Base-by-base conservation (phyloP, 2,329 filamentous ascomycete genomes). In the Alternaria dauci region DNA sequence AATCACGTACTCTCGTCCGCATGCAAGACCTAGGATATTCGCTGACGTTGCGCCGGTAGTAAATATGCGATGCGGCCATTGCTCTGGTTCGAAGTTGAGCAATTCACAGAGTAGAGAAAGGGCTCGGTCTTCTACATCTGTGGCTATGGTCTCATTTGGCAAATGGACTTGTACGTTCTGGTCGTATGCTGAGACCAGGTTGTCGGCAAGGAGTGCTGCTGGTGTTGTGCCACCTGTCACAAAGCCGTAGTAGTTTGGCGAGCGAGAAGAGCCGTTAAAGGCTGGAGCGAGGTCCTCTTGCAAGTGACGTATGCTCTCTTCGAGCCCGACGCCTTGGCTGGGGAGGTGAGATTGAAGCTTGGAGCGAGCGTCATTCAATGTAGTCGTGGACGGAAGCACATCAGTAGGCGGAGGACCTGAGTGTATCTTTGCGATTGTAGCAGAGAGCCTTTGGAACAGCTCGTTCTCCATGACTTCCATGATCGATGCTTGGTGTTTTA, bases 81-180 rank as follows among this genome's bases (percentile, higher is more conserved):
- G 68, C 0, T 74, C 72, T 0, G 79, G 78, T 2, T 85, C 83
- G 0, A 97, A 81, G 1, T 82, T 78, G 20, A 97, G 80, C 3
- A 97, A 77, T 39, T 89, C 84, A 48, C 87, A 81, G 5, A 97
- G 79, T 81, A 96, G 87, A 18, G 82, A 79, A 53, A 97, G 79
- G 0, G 94, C 88, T 14, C 84, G 83, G 63, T 90, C 88, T 77
- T 97, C 94, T 9, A 97, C 85, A 25, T 88, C 86, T 0, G 93
- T 96, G 20, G 88, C 86, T 30, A 94, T 84, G 0, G 88, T 91
- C 76, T 97, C 91, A 20, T 83, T 81, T 0, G 92, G 89, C 1
- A 97, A 82, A 76, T 97, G 93, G 1, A 96, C 91, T 59, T 89
- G 86, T 5, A 93, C 89, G 76, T 94, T 97, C 75, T 96, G 92